These are phyloP conservation scores for Capronia americana DNA, from an alignment of 2,329 filamentous ascomycete species.

Conservation along the genomic window DNA sequence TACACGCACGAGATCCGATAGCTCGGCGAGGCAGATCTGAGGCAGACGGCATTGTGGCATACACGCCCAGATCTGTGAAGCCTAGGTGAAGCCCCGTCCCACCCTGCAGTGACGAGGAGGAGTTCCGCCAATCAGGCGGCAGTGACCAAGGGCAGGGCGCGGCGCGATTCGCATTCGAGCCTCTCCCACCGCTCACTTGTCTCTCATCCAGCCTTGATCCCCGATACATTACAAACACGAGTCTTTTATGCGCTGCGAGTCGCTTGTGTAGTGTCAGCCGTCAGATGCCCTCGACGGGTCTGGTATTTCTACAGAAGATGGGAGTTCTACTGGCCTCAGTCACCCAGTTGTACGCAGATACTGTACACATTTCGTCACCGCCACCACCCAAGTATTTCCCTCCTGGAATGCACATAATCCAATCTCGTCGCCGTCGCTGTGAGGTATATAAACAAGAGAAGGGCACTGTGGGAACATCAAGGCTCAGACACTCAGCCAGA, in stretches of 20 bases:
- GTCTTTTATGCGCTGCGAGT: no score
- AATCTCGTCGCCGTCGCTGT: slow-evolving; percentile 35
- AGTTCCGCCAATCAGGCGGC: slow-evolving; percentile 2
- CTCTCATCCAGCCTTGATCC: neutral
- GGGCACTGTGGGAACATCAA: slow-evolving; percentile 5
- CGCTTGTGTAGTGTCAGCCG: neutral
- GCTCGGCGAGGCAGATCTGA: slow-evolving; percentile 7
- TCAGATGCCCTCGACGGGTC: neutral
- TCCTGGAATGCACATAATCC: neutral
- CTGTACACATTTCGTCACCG: slow-evolving; percentile 14
- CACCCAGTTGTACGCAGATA: neutral
- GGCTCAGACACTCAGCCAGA: slow-evolving; percentile 43
- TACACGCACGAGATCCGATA: slow-evolving; percentile 1
- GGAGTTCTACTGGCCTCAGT: slow-evolving; percentile 11
- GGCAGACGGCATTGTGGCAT: slow-evolving; percentile 9
- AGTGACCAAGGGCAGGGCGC: neutral
- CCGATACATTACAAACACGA: neutral
- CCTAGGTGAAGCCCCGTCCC: neutral
- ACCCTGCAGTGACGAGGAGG: neutral
- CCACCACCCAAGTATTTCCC: neutral
- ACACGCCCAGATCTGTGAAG: slow-evolving; percentile 3
- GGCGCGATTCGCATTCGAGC: neutral
- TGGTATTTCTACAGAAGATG: slow-evolving; percentile 11
- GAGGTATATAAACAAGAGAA: slow-evolving; percentile 26
- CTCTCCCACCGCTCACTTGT: neutral